phyloP scores from a whole-genome alignment of 805 yeast genomes.

The Wilhelminamyces savonicus region DNA sequence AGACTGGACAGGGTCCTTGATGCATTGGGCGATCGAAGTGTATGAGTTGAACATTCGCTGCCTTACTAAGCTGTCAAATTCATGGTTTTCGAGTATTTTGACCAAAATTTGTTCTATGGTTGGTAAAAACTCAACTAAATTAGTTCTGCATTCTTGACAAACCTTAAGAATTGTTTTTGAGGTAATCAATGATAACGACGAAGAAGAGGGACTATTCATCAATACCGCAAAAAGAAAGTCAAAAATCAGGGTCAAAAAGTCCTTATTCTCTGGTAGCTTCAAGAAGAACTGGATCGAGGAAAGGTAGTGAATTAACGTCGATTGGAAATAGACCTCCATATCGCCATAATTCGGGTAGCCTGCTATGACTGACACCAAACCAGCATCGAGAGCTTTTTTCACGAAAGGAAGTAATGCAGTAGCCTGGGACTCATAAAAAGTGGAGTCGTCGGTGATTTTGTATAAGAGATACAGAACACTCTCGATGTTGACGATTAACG shows the following conservation, averaged over 20 bases:
- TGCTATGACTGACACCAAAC: conserved; percentile 14
- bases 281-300: conserved; percentile 59
- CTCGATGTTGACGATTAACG: conserved; percentile 42
- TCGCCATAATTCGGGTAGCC: conserved; percentile 4
- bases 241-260: conserved; percentile 45
- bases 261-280: conserved; percentile 36
- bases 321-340: conserved; percentile 7
- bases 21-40: conserved; percentile 54
- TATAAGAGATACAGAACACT: conserved; percentile 54
- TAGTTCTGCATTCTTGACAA: conserved; percentile 47
- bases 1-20: conserved; percentile 36
- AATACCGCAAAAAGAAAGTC: conserved; percentile 45
- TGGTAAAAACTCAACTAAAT: conserved; percentile 36
- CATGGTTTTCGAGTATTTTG: conserved; percentile 38
- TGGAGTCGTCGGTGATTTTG: conserved; percentile 49
- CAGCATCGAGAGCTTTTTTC: conserved; percentile 15
- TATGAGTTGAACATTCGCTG: conserved; percentile 58
- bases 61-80: conserved; percentile 41
- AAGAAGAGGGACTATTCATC: conserved; percentile 23
- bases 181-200: conserved; percentile 37
- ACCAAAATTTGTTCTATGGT: conserved; percentile 42
- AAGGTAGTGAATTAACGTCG: conserved; percentile 24
- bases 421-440: conserved; percentile 28
- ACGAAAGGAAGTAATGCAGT: conserved; percentile 18
- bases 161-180: conserved; percentile 52